Conservation (phyloP, 2,329 filamentous ascomycete genomes). For the Aureobasidium namibiae region DNA sequence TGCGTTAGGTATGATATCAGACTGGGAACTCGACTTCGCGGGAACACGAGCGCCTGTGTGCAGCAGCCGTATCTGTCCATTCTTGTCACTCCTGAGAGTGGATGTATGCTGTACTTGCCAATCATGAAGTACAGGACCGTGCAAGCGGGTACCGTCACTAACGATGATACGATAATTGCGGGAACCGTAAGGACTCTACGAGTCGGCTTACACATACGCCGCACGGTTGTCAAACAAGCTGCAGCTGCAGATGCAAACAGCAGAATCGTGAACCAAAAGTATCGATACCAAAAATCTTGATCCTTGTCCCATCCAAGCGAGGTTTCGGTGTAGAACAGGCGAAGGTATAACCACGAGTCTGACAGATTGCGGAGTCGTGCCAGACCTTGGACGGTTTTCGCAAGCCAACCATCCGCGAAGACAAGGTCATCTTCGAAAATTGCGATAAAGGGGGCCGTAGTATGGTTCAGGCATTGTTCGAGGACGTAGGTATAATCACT, state of each 20-base stretch:
- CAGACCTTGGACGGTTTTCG: conserved; percentile 20
- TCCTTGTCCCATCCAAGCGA: conserved; percentile 40
- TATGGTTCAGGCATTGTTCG: conserved; percentile 21
- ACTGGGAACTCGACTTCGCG: conserved; percentile 27
- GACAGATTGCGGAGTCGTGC: neutral
- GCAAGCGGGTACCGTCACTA: conserved; percentile 30
- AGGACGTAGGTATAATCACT: conserved; percentile 27
- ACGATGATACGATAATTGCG: conserved; percentile 14
- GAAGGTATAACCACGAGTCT: conserved; percentile 27
- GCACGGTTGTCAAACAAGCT: no score
- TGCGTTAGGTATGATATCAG: neutral
- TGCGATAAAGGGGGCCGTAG: conserved; percentile 26
- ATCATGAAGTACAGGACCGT: conserved; percentile 28
- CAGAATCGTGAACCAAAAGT: conserved; percentile 22
- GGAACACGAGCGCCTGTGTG: conserved; percentile 38
- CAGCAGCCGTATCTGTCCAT: conserved; percentile 39
- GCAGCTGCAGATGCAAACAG: neutral
- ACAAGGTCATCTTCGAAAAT: conserved; percentile 33
- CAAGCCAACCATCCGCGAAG: conserved; percentile 30
- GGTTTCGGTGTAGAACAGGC: conserved; percentile 40
- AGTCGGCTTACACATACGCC: no score
- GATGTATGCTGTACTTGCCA: conserved; percentile 6
- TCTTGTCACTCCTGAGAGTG: conserved; percentile 26
- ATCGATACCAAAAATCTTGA: conserved; percentile 13
- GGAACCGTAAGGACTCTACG: neutral